Evolutionary conservation across 352 stramenopile species (phyloP), one percentile per base, ranked within the genome.

Genomic region (Blastocystis sp.): DNA sequence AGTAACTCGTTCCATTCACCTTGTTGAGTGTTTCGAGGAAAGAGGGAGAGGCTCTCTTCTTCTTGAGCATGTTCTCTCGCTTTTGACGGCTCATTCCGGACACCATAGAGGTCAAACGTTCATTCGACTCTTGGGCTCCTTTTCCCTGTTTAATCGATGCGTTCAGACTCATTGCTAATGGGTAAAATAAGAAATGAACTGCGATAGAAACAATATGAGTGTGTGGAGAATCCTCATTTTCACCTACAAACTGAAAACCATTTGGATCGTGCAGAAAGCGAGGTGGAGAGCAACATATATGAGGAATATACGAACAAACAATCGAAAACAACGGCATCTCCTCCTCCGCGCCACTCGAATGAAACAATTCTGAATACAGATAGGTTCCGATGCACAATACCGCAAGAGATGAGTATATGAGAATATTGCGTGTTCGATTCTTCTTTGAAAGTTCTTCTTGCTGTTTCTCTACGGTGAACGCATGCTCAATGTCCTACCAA

Each of bases 21-120:
- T 75, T 75, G 21, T 75, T 16, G 14, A 61, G 27, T 21, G 69
- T 24, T 24, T 81, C 69, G 14, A 64, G 46, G n/a, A 46, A 64
- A 11, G n/a, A 34, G 1, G 51, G 21, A 34, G 14, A 27, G 11
- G 8, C 69, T 64, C 69, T 81, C 34, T 64, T 81, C 48, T 64
- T 81, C 48, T 81, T 81, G 14, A 81, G 44, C 38, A 81, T 81
- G 40, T 64, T 81, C 42, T 81, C 69, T 9, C 69, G 69, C 56
- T 51, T 81, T 32, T 48, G 29, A 0, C 69, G 69, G 40, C 69
- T 81, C 29, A 21, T 81, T 34, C 32, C 36, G 7, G 69, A 81
- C 44, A 81, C 42, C 1, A 81, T 81, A 14, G 46, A 64, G 2
- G 69, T 81, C 4, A 81, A 32, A 18, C 69, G 69, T 38, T 38